phyloP scores from a whole-genome alignment of 139 green algal genomes.

The Gonium pectorale region DNA sequence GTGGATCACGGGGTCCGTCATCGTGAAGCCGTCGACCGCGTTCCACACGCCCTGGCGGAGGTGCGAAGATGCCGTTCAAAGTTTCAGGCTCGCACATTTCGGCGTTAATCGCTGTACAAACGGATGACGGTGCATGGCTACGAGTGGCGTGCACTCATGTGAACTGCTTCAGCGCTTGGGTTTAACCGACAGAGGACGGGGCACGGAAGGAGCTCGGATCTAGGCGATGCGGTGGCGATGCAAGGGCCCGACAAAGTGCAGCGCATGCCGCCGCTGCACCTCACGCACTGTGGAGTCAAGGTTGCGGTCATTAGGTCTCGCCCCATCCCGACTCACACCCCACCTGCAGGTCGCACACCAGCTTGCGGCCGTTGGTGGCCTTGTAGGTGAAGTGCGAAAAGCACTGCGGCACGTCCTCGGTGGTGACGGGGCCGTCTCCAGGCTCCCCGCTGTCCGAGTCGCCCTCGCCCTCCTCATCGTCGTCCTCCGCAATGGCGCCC shows the following conservation, averaged over 20 bases:
- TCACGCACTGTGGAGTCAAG: not conserved
- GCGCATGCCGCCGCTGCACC: no score
- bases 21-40: constrained; percentile 41
- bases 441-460: not conserved
- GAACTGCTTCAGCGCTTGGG: no score
- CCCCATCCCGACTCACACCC: not conserved
- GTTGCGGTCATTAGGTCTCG: no score
- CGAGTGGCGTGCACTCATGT: no score
- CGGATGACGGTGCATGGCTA: no score
- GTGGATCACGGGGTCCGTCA: constrained; percentile 65
- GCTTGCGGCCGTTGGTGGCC: constrained; percentile 43
- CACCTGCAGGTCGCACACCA: constrained; percentile 65
- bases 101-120: no score
- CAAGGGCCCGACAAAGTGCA: no score
- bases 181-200: no score
- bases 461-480: constrained; percentile 40
- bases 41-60: constrained; percentile 61
- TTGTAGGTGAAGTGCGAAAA: constrained; percentile 61
- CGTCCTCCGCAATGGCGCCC: constrained; percentile 30
- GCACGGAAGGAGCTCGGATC: no score
- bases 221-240: no score
- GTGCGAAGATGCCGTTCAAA: no score
- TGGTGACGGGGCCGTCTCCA: not conserved
- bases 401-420: constrained; percentile 52
- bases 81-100: no score